These are phyloP conservation scores for Arthrobotrys iridis DNA, from an alignment of 2,329 filamentous ascomycete genomes.

Conservation along the genomic window DNA sequence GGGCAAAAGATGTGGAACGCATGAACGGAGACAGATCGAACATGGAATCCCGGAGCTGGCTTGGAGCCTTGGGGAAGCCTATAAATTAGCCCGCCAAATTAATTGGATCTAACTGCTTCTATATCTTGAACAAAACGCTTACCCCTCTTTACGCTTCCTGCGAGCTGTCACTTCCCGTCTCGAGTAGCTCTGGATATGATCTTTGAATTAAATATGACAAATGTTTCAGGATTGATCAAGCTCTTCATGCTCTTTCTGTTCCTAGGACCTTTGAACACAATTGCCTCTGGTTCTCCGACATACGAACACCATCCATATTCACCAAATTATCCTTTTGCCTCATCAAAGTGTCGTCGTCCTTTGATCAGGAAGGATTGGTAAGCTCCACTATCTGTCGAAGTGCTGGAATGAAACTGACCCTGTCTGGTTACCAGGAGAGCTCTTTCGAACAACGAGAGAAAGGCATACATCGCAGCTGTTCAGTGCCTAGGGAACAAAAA, in stretches of 20 bases:
- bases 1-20: conserved; percentile 3
- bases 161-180: neutral
- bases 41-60: neutral
- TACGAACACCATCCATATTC: neutral
- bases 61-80: neutral
- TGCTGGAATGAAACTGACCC: neutral
- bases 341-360: conserved; percentile 20
- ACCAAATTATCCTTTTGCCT: conserved; percentile 6
- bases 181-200: neutral
- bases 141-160: neutral
- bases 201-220: conserved; percentile 11
- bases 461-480: conserved; percentile 61
- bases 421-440: conserved; percentile 45
- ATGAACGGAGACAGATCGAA: conserved; percentile 4
- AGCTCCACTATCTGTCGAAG: neutral
- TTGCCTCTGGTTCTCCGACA: conserved; percentile 11
- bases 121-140: neutral
- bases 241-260: conserved; percentile 1
- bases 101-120: neutral
- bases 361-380: conserved; percentile 48
- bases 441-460: conserved; percentile 55
- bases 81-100: conserved; percentile 23
- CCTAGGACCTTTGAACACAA: neutral
- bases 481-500: conserved; percentile 61
- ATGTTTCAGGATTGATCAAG: neutral